Conservation (phyloP, 2,329 filamentous ascomycete genomes). For the Purpureocillium lavendulum region DNA sequence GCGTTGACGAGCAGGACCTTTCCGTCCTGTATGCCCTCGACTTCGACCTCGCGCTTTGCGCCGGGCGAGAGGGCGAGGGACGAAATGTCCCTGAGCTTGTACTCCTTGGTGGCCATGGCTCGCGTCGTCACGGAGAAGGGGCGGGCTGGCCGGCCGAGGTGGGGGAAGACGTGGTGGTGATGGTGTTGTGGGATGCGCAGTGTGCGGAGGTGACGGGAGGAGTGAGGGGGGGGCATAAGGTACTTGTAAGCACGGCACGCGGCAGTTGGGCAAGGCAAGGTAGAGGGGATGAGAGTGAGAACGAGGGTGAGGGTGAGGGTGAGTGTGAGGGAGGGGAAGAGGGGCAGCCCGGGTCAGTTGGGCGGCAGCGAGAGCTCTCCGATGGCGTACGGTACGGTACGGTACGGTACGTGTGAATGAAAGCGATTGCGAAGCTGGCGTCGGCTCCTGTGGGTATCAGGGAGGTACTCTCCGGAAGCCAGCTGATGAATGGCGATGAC, state of each 20-base stretch:
- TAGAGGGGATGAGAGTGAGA: background rate
- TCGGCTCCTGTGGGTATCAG: no score
- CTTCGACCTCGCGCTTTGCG: slow-evolving; percentile 81
- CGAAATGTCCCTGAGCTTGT: slow-evolving; percentile 67
- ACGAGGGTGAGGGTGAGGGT: background rate
- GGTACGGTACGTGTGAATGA: no score
- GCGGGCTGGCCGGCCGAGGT: background rate
- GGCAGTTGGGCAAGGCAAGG: no score
- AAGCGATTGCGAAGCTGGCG: no score
- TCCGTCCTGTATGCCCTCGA: slow-evolving; percentile 78
- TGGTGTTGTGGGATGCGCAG: slow-evolving; percentile 1
- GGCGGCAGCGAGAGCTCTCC: no score
- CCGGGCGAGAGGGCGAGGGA: slow-evolving; percentile 68
- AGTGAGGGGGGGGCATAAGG: slow-evolving; percentile 7
- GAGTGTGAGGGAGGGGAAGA: no score
- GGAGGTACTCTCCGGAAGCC: no score
- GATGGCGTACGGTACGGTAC: no score
- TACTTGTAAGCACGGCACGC: no score
- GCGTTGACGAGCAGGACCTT: slow-evolving; percentile 83
- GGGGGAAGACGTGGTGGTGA: background rate
- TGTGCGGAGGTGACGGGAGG: slow-evolving; percentile 6
- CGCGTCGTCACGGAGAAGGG: slow-evolving; percentile 16
- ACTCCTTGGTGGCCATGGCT: slow-evolving; percentile 46
- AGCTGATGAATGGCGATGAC: no score
- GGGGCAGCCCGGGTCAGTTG: no score